These are phyloP conservation scores for Strobilomyces dryophilus DNA, from an alignment of 768 basidiomycete species.

Conservation along the genomic window DNA sequence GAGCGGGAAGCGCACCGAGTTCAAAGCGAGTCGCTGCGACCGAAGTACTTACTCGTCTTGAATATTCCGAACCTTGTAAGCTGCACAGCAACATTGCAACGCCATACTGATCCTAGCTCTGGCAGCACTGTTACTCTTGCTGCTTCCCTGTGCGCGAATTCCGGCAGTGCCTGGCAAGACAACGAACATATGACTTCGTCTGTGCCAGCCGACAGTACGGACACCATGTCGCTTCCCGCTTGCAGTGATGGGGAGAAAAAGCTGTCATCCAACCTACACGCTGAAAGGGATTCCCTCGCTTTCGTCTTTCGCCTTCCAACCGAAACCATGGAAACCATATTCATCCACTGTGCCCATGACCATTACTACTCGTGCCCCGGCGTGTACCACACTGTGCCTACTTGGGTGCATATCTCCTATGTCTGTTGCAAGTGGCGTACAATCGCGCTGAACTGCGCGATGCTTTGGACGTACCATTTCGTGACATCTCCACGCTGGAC, in stretches of 20 bases:
- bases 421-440: neutral
- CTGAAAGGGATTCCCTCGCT: constrained; percentile 2
- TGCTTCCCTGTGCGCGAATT: too few relatives aligned
- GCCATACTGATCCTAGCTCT: too few relatives aligned
- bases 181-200: too few relatives aligned
- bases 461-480: neutral
- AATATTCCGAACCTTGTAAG: too few relatives aligned
- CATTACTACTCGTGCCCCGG: neutral
- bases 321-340: constrained; percentile 12
- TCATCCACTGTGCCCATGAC: constrained; percentile 2
- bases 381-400: neutral
- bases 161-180: too few relatives aligned
- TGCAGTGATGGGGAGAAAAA: neutral
- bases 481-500: neutral
- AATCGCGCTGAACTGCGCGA: neutral
- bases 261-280: neutral
- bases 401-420: neutral
- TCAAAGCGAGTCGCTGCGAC: too few relatives aligned
- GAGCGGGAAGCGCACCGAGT: too few relatives aligned
- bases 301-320: constrained; percentile 14
- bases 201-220: too few relatives aligned
- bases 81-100: too few relatives aligned
- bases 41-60: too few relatives aligned
- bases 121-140: too few relatives aligned
- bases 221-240: too few relatives aligned